phyloP scores from a whole-genome alignment of 2,329 filamentous ascomycete species.

The Ploettnerulaceae sp. region DNA sequence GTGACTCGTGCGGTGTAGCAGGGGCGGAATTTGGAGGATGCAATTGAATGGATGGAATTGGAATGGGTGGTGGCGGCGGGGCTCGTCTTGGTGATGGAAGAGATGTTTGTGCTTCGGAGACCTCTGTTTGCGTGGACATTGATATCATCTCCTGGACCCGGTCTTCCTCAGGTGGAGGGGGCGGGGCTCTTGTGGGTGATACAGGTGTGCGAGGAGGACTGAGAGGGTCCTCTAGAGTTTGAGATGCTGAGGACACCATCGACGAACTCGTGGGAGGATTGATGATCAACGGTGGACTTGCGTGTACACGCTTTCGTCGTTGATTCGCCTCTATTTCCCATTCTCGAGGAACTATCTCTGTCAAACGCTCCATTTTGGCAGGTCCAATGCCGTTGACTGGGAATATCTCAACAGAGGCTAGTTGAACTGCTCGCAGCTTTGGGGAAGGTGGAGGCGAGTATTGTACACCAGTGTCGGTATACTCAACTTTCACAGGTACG shows the following conservation, averaged over 20 bases:
- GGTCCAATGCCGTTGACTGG: slow-evolving; percentile 16
- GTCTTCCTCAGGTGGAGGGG: slow-evolving; percentile 35
- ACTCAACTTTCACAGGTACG: slow-evolving; percentile 44
- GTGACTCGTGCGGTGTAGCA: slow-evolving; percentile 67
- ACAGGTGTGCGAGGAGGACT: slow-evolving; percentile 64
- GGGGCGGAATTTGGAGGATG: slow-evolving; percentile 83
- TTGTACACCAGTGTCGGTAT: slow-evolving; percentile 74
- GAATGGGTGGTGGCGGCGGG: slow-evolving; percentile 39
- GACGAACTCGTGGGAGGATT: slow-evolving; percentile 41
- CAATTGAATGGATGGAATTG: slow-evolving; percentile 81
- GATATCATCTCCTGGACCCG: slow-evolving; percentile 45
- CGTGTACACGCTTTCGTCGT: slow-evolving; percentile 62
- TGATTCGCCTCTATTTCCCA: slow-evolving; percentile 69
- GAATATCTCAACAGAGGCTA: slow-evolving; percentile 42
- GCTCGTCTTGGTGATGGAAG: slow-evolving; percentile 24
- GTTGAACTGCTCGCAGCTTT: slow-evolving; percentile 38
- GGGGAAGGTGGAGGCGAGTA: slow-evolving; percentile 80
- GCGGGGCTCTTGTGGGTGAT: slow-evolving; percentile 42
- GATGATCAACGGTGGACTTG: slow-evolving; percentile 46
- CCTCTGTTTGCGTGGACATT: slow-evolving; percentile 58
- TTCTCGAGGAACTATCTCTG: slow-evolving; percentile 38
- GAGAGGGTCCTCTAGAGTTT: slow-evolving; percentile 57
- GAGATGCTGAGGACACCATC: slow-evolving; percentile 63
- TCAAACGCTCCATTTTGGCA: slow-evolving; percentile 27
- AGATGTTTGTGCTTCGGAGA: slow-evolving; percentile 9